These are phyloP conservation scores for Abortiporus biennis DNA, from an alignment of 1,284 basidiomycete species.

Conservation along the genomic window DNA sequence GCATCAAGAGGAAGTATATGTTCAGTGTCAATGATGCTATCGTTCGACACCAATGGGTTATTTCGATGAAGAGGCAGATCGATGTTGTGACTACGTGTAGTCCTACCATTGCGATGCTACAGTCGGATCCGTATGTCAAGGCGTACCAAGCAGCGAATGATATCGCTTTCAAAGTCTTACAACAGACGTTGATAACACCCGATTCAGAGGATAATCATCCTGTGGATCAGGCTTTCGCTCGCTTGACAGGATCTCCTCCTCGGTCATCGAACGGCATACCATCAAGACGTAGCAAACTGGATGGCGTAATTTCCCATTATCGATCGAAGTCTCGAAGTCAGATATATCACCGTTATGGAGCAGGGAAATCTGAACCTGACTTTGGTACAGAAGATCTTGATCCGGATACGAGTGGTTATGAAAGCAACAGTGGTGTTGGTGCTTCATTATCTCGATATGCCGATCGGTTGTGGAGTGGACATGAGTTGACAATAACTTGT, in stretches of 20 bases:
- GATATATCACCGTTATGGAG: slow-evolving; percentile 54
- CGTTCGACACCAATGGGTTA: slow-evolving; percentile 70
- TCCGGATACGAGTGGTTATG: slow-evolving; percentile 17
- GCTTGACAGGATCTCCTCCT: slow-evolving; percentile 14
- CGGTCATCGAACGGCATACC: slow-evolving; percentile 3
- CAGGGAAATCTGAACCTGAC: slow-evolving; percentile 56
- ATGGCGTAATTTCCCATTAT: slow-evolving; percentile 31
- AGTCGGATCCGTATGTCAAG: slow-evolving; percentile 30
- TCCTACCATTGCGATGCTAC: slow-evolving; percentile 21
- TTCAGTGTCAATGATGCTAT: slow-evolving; percentile 82
- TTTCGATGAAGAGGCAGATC: slow-evolving; percentile 65
- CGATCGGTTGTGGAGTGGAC: slow-evolving; percentile 56
- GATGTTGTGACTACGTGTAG: slow-evolving; percentile 35
- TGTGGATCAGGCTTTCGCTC: slow-evolving; percentile 22
- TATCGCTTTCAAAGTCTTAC: slow-evolving; percentile 75
- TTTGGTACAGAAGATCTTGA: slow-evolving; percentile 24
- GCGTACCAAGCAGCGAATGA: slow-evolving; percentile 62
- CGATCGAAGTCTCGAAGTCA: slow-evolving; percentile 69
- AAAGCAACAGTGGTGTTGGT: slow-evolving; percentile 20
- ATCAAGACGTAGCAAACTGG: slow-evolving; percentile 11
- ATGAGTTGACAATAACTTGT: slow-evolving; percentile 63
- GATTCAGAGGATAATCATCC: slow-evolving; percentile 15
- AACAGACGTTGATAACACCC: slow-evolving; percentile 69
- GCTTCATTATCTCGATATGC: slow-evolving; percentile 22
- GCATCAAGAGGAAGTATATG: slow-evolving; percentile 80